Conservation (phyloP, 139 green algal genomes). For the Penium margaritaceum region DNA sequence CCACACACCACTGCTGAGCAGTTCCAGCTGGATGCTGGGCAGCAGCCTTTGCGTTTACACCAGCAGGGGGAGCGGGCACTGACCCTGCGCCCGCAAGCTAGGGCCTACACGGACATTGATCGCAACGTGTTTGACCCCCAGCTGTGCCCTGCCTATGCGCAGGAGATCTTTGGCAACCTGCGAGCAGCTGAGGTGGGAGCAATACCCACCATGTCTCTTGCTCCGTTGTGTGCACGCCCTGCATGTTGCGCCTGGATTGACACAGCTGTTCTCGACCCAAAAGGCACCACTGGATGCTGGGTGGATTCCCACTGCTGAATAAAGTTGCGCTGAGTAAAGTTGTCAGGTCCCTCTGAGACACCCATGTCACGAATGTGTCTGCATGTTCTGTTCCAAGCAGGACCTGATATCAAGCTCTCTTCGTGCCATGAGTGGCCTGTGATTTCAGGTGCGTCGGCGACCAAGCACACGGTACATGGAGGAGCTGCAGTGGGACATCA, state of each 20-base stretch:
- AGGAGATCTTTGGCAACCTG: conserved; percentile 8
- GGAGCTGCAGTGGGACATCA: conserved; percentile 64
- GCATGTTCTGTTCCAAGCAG: no score
- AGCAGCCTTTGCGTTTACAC: no score
- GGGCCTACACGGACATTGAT: conserved; percentile 5
- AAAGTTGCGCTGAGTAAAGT: no score
- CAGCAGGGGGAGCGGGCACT: no score
- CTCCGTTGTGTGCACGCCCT: not conserved
- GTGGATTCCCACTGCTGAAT: not conserved
- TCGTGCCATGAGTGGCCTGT: not conserved
- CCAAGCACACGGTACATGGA: conserved; percentile 18
- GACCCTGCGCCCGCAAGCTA: no score
- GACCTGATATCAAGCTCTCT: not conserved
- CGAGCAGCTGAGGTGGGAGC: not conserved
- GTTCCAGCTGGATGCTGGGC: no score
- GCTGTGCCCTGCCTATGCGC: conserved; percentile 8
- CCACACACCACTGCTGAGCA: no score
- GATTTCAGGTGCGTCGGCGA: not conserved
- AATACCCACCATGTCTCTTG: not conserved
- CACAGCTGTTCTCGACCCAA: not conserved
- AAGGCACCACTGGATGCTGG: not conserved
- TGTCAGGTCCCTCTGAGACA: no score
- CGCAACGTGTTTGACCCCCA: not conserved
- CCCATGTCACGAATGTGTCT: no score
- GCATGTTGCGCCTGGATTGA: not conserved